Evolutionary conservation across 352 stramenopile species (phyloP), one percentile per base, ranked within the genome.

Genomic region (Aphanomyces euteiches): DNA sequence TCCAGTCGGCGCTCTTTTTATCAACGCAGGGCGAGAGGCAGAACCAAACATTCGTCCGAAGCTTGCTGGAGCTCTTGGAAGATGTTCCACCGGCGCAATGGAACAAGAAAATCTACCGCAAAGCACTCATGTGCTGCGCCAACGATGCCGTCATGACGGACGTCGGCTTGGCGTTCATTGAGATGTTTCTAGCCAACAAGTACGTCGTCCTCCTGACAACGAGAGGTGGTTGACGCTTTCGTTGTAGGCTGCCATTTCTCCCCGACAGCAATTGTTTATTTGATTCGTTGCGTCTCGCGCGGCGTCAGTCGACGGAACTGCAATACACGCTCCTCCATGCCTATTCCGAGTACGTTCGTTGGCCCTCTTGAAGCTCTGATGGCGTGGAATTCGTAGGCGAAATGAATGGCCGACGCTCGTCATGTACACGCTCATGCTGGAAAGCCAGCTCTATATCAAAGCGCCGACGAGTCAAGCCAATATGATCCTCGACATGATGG

Each of bases 401-500:
- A 61, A 61, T 37, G 28, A 15, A 37, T 61, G 54, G 54, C 54
- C 54, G 28, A n/a, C 7, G 7, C 15, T 61, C 10, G 19, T 39
- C 28, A 15, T 37, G 17, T 61, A 61, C 28, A 61, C 54, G 1
- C 12, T 39, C 6, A 61, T 61, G 54, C 39, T 61, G 54, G 54
- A 61, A 61, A 12, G 10, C 7, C 21, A 40, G 7, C 15, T 61
- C 10, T 12, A 43, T 45, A 37, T 15, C 17, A 37, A 61, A 7
- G 13, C 54, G 54, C 54, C 54, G 15, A 45, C 54, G 54, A n/a
- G 28, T 7, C 37, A 61, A 12, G 54, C 17, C 7, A 7, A 37
- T 37, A 61, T 39, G 54, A 37, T 61, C 7, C 17, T 61, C n/a
- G 54, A 61, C 5, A 61, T 61, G 54, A 61, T 61, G 54, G 54